Base-by-base conservation (phyloP, 2,329 filamentous ascomycete species). In the Colletotrichum graminicola region DNA sequence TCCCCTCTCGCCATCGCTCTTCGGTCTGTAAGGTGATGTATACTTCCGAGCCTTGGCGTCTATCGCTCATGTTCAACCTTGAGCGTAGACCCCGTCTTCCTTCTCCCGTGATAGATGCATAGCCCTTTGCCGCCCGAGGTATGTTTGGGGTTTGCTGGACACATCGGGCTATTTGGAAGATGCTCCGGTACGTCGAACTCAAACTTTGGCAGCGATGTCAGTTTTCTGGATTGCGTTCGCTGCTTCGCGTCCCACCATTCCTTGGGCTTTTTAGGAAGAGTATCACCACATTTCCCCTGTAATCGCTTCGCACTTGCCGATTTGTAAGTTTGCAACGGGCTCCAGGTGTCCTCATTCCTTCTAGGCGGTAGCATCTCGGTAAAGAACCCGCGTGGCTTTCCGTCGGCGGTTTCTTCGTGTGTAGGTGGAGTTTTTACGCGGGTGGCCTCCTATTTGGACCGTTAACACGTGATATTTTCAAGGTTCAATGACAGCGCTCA, bases 171-270 rank as follows among this genome's bases (percentile, higher is more conserved):
- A 67, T 73, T 84, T 41, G 85, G 84, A 10, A 86, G 77, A 72
- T 88, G 86, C 72, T 88, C 84, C 1, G 85, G 84, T 14, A 88
- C 73, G 57, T 87, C 81, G 69, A 88, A 87, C 59, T 84, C 78
- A 67, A 88, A 88, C 5, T 71, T 62, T 29, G 65, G 67, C 11
- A 62, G 73, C 34, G 23, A 64, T 66, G 61, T 54, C 51, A 57
- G 51, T 39, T 32, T 72, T 6, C 66, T 55, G 5, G 74, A 66
- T 7, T 76, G 72, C 65, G 71, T 74, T 49, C 78, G 77, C 57
- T 75, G 66, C 54, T 76, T 68, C 12, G 76, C 75, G 36, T 83
- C 81, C 80, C 79, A 82, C 81, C 81, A 82, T 66, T 82, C 80
- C 18, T 75, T 77, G 21, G 78, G 64, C 36, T 75, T 76, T 1